Conservation (phyloP, 371 early-diverging fungal species). For the Homolaphlyctis polyrhiza region DNA sequence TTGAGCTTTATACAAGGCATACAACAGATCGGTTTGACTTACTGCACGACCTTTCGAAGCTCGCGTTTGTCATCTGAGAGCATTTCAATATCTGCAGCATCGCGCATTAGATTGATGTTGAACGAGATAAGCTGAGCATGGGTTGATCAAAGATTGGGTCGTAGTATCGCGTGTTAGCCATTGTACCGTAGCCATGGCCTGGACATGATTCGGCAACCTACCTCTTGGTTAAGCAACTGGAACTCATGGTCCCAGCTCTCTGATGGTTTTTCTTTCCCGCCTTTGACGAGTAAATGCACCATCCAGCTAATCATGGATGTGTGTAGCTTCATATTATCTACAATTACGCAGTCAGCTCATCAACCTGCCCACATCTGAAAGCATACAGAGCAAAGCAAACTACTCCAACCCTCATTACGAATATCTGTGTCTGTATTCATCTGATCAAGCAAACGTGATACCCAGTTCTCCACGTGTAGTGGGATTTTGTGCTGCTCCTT, state of each 20-base stretch:
- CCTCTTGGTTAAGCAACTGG: constrained; percentile 25
- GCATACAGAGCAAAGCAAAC: neutral
- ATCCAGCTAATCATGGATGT: constrained; percentile 42
- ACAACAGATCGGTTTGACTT: constrained; percentile 4
- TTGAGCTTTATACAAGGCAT: neutral
- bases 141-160: too few relatives aligned
- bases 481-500: constrained; percentile 47
- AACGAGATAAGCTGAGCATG: constrained; percentile 33
- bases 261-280: constrained; percentile 26
- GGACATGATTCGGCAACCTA: too few relatives aligned
- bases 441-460: constrained; percentile 41
- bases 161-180: too few relatives aligned
- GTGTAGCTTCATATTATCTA: constrained; percentile 45
- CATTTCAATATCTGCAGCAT: constrained; percentile 38
- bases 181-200: too few relatives aligned
- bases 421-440: constrained; percentile 46
- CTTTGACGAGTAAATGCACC: constrained; percentile 42
- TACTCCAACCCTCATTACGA: constrained; percentile 31
- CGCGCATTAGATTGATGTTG: constrained; percentile 36
- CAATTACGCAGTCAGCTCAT: neutral
- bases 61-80: constrained; percentile 37
- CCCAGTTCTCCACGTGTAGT: constrained; percentile 39
- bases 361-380: neutral
- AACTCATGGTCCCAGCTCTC: constrained; percentile 41
- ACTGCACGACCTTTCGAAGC: constrained; percentile 30